A percentile compares a stretch with the other conserved stretches of the same genome.
Evolutionary conservation across 805 yeast species (phyloP).

Genomic region (Wilhelminamyces savonicus): DNA sequence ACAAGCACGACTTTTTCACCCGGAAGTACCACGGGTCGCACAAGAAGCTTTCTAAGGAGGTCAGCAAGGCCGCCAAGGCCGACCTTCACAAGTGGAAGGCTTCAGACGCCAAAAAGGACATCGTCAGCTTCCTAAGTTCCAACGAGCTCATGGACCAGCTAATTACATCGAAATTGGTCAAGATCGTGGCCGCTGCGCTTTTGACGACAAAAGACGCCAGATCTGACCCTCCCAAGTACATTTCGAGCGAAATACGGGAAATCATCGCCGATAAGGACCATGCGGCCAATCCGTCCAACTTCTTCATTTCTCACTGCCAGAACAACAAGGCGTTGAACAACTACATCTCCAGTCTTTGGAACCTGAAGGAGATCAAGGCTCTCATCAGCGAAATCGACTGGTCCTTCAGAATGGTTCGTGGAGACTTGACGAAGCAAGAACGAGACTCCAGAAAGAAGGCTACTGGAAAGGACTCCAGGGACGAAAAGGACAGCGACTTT

Average conservation of each 20-base stretch:
- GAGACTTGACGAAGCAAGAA: conserved; percentile 36
- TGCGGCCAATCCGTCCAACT: conserved; percentile 41
- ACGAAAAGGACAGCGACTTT: conserved; percentile 12
- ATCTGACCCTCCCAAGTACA: conserved; percentile 27
- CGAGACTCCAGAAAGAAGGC: conserved; percentile 18
- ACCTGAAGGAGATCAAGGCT: conserved; percentile 33
- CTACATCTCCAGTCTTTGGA: conserved; percentile 43
- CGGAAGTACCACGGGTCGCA: conserved; percentile 44
- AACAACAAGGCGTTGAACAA: conserved; percentile 35
- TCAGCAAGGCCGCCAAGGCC: conserved; percentile 17
- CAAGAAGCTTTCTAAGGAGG: conserved; percentile 33
- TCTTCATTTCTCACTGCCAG: conserved; percentile 36
- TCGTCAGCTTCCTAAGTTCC: conserved; percentile 16
- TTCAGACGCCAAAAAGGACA: conserved; percentile 5
- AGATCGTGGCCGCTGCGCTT: conserved; percentile 19
- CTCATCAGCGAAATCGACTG: conserved; percentile 32
- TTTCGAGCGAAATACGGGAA: conserved; percentile 19
- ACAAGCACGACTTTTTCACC: conserved; percentile 40
- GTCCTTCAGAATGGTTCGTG: conserved; percentile 43
- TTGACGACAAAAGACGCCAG: conserved; percentile 23
- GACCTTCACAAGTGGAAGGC: conserved; percentile 8
- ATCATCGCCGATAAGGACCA: conserved; percentile 21
- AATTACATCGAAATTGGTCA: conserved; percentile 27
- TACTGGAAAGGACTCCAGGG: conserved; percentile 10
- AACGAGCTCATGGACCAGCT: conserved; percentile 15